Percentiles rank a stretch among this genome's conserved stretches.
Conservation (phyloP, 129 eudicot species). For the Saposhnikovia divaricata region DNA sequence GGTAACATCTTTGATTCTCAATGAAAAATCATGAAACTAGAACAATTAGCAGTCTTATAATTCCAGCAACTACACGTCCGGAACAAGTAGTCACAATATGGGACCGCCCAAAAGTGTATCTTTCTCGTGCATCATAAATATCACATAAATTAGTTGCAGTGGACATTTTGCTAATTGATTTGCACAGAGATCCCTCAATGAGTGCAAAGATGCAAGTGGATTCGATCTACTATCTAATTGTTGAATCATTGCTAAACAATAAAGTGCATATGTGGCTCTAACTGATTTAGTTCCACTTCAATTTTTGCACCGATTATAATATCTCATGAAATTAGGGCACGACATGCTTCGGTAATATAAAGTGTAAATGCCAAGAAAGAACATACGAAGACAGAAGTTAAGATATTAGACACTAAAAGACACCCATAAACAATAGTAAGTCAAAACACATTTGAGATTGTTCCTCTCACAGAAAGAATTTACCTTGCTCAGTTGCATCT, state of each 20-base stretch:
- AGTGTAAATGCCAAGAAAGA: neutral
- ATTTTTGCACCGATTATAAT: too few species aligned
- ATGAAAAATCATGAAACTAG: too few species aligned
- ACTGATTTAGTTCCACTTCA: neutral
- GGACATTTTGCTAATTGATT: neutral
- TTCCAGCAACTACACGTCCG: neutral
- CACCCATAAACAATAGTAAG: constrained; percentile 18
- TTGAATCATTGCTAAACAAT: neutral
- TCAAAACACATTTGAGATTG: constrained; percentile 15
- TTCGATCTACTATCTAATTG: neutral
- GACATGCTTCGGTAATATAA: neutral
- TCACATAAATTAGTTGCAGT: neutral
- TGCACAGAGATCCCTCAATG: neutral
- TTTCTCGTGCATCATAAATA: neutral
- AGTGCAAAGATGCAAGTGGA: neutral
- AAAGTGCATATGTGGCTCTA: neutral
- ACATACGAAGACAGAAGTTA: neutral
- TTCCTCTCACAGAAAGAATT: constrained; percentile 14
- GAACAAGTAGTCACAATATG: neutral
- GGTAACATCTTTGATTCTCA: neutral
- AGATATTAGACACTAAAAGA: neutral
- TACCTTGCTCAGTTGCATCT: constrained; percentile 90
- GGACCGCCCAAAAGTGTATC: neutral
- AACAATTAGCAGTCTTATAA: neutral
- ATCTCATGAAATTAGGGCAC: neutral